Base-by-base conservation (phyloP, 2,329 filamentous ascomycete species). In the Dothiorella sarmentorum region DNA sequence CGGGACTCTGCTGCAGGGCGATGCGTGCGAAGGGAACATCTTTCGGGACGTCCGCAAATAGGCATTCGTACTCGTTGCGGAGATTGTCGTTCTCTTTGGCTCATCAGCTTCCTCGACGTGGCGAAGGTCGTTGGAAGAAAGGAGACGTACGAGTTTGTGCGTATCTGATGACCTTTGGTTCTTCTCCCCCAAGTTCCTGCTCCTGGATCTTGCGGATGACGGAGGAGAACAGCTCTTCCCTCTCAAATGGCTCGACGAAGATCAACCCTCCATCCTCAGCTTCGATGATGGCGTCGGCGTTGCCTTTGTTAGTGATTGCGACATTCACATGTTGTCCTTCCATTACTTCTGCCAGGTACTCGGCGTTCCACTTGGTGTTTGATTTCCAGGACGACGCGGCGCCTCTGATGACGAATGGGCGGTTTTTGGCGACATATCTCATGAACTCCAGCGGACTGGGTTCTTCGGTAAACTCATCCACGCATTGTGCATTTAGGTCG, bases 361-460 rank as follows among this genome's bases (percentile, higher is more conserved):
- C 67, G 2, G 81, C 78, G 60, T 82, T 80, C 90, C 90, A 94
- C 52, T 73, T 77, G 58, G 73, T 76, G 3, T 78, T 77, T 0
- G 89, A 88, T 37, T 76, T 74, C 88, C 89, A 93, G 33, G 79
- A 71, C 0, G 67, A 68, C 1, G 87, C 87, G 3, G 80, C 88
- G 7, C 79, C 75, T 35, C 87, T 80, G 26, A 92, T 76, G 2
- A 93, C 82, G 65, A 93, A 92, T 0, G 90, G 90, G 1, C 84
- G 82, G 68, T 93, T 94, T 33, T 78, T 80, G 15, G 87, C 81
- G 18, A 92, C 88, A 71, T 85, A 87, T 66, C 88, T 83, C 85
- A 91, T 88, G 69, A 93, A 93, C 67, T 92, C 87, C 5, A 94
- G 80, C 0, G 90, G 82, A 26, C 85, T 89, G 3, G 90, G 90